Percentiles rank a stretch among this genome's conserved stretches.
Evolutionary conservation across 2,329 filamentous ascomycete genomes (phyloP).

Genomic region (Penicillium aurantiogriseum): DNA sequence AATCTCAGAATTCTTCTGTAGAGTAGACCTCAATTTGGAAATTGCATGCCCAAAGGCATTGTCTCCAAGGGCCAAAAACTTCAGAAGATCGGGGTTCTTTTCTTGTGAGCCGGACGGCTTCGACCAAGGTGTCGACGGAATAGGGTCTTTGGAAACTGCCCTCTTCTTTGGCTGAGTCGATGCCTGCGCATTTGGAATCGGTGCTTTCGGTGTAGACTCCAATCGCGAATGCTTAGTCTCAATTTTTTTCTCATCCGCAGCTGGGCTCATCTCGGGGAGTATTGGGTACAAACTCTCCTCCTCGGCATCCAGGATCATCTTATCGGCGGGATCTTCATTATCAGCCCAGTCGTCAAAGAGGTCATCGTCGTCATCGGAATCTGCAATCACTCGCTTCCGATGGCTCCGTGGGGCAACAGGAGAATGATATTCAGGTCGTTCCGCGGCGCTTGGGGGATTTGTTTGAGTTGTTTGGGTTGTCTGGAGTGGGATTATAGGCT

Average conservation of each 20-base stretch:
- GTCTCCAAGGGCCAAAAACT: slow-evolving; percentile 34
- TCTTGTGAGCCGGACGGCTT: slow-evolving; percentile 22
- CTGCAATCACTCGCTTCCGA: slow-evolving; percentile 29
- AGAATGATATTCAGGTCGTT: slow-evolving; percentile 6
- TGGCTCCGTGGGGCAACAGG: slow-evolving; percentile 8
- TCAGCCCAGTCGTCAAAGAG: slow-evolving; percentile 27
- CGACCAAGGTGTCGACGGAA: slow-evolving; percentile 16
- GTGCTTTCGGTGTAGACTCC: not conserved
- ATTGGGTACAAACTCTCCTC: slow-evolving; percentile 33
- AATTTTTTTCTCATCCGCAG: slow-evolving; percentile 5
- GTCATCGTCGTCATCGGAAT: slow-evolving; percentile 36
- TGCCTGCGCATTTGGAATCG: slow-evolving; percentile 13
- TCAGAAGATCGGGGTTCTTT: slow-evolving; percentile 26
- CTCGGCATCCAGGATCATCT: slow-evolving; percentile 23
- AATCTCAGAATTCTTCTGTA: slow-evolving; percentile 37
- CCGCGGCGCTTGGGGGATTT: slow-evolving; percentile 7
- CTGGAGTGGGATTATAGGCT: slow-evolving; percentile 4
- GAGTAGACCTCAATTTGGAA: slow-evolving; percentile 29
- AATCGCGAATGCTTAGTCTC: not conserved
- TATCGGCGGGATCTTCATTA: slow-evolving; percentile 19
- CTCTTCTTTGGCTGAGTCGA: slow-evolving; percentile 10
- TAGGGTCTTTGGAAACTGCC: slow-evolving; percentile 3
- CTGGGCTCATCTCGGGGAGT: slow-evolving; percentile 25
- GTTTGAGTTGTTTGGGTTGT: slow-evolving; percentile 9
- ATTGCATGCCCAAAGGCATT: slow-evolving; percentile 29